Evolutionary conservation across 306 rosid genomes (phyloP).

Genomic region (Trichosanthes truncata): DNA sequence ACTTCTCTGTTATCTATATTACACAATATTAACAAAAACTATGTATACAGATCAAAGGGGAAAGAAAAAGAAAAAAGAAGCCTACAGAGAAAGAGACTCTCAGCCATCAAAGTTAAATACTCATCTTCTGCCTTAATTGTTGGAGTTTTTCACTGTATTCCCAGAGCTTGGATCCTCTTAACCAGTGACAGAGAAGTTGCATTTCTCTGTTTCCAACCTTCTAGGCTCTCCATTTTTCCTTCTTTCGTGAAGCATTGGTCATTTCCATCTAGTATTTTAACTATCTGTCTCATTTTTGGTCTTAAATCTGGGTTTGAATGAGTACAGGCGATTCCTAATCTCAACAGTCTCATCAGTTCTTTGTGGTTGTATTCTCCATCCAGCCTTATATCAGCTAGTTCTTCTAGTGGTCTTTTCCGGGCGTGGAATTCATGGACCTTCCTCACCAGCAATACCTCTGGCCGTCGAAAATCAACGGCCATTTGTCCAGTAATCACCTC

Average conservation of each 20-base stretch:
- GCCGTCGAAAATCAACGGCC: constrained; percentile 84
- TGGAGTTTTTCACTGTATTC: constrained; percentile 52
- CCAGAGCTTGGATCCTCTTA: constrained; percentile 83
- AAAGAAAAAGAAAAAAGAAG: neutral
- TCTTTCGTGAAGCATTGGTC: constrained; percentile 33
- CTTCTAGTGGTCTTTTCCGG: constrained; percentile 48
- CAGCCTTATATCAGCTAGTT: constrained; percentile 54
- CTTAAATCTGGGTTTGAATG: constrained; percentile 41
- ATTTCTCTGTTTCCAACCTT: constrained; percentile 65
- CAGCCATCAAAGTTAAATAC: neutral
- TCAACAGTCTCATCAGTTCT: constrained; percentile 55
- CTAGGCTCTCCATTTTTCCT: constrained; percentile 36
- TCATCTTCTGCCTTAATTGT: neutral
- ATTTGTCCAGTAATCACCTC: constrained; percentile 66
- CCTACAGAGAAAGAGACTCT: neutral
- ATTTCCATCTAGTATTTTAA: constrained; percentile 67
- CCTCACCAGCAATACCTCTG: constrained; percentile 73
- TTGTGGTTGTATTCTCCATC: constrained; percentile 47
- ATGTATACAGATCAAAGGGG: neutral
- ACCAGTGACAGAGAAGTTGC: constrained; percentile 45
- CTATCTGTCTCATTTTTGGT: constrained; percentile 80
- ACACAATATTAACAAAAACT: neutral
- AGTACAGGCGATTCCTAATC: constrained; percentile 66
- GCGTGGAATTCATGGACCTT: constrained; percentile 55
- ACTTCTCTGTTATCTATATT: neutral